Conservation (phyloP, 2,329 filamentous ascomycete species). For the Phaeosphaeria sp. region DNA sequence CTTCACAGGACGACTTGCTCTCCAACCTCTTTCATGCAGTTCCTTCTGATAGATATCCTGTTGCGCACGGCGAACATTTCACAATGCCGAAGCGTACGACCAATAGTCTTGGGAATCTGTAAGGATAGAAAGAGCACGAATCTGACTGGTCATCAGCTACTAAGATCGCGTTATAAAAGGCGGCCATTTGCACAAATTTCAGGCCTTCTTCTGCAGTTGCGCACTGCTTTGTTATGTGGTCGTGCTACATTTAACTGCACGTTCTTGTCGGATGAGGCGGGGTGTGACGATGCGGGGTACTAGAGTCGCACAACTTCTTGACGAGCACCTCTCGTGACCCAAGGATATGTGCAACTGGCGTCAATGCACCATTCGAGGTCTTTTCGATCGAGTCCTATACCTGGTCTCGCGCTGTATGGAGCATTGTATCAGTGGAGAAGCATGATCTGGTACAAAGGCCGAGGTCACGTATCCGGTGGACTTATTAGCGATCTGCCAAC, state of each 20-base stretch:
- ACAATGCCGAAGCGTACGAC: not conserved
- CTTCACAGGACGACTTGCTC: not conserved
- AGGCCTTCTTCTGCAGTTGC: not conserved
- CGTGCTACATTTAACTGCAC: not conserved
- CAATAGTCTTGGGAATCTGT: not conserved
- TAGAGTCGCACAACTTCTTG: not conserved
- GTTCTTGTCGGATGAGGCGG: not conserved
- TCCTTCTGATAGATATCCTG: not conserved
- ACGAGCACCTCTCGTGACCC: not conserved
- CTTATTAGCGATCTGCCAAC: slow-evolving; percentile 42
- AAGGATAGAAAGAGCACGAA: not conserved
- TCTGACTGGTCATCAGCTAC: too few relatives aligned
- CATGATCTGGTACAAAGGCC: slow-evolving; percentile 17
- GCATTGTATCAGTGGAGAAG: slow-evolving; percentile 3
- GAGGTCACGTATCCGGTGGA: slow-evolving; percentile 27
- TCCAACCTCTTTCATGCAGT: not conserved
- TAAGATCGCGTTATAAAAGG: not conserved
- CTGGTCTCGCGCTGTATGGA: not conserved
- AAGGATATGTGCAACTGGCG: not conserved
- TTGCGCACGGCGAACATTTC: not conserved
- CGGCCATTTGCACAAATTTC: not conserved
- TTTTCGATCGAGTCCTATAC: not conserved
- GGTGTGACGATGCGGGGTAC: not conserved
- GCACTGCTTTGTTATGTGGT: not conserved
- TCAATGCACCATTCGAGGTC: not conserved